phyloP scores from a whole-genome alignment of 352 stramenopile species.

The Pythium chondricola region DNA sequence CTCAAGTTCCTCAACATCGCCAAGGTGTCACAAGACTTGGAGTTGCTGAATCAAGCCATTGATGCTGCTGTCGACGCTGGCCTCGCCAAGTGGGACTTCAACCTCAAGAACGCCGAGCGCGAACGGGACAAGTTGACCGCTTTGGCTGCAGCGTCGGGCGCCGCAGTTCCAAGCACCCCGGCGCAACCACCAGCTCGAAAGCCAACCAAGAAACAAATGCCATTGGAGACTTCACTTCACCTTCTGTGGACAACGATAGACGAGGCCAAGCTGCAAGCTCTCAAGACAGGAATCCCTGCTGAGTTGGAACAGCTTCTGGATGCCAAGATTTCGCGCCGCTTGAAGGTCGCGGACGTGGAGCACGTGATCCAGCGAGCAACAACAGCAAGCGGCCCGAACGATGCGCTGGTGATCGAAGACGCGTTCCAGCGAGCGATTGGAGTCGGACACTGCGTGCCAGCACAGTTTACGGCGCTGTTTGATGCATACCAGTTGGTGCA shows the following conservation, averaged over 20 bases:
- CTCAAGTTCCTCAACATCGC: constrained; percentile 72
- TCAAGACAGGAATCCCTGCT: constrained; percentile 23
- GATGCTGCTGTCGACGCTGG: constrained; percentile 45
- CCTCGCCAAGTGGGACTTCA: constrained; percentile 79
- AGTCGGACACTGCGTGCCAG: constrained; percentile 44
- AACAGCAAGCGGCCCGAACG: no score
- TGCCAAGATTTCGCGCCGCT: constrained; percentile 32
- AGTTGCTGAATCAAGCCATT: constrained; percentile 63
- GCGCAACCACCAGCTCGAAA: not conserved
- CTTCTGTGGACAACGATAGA: not conserved
- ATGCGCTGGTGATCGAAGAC: constrained; percentile 38
- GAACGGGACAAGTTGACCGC: constrained; percentile 61
- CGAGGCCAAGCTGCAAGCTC: constrained; percentile 32
- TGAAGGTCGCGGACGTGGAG: constrained; percentile 39
- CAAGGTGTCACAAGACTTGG: constrained; percentile 60
- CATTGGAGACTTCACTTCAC: not conserved
- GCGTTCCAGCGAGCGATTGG: constrained; percentile 46
- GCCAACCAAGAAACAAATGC: not conserved
- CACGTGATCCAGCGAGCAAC: constrained; percentile 30
- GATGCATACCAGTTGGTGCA: constrained; percentile 32
- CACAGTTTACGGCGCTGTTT: constrained; percentile 38
- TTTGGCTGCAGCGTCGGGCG: no score
- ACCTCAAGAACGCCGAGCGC: constrained; percentile 68
- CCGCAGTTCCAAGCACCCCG: constrained; percentile 1
- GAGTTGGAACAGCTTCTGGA: constrained; percentile 21